These are phyloP conservation scores for Mrakia gelida DNA, from an alignment of 768 basidiomycete genomes.

Conservation along the genomic window DNA sequence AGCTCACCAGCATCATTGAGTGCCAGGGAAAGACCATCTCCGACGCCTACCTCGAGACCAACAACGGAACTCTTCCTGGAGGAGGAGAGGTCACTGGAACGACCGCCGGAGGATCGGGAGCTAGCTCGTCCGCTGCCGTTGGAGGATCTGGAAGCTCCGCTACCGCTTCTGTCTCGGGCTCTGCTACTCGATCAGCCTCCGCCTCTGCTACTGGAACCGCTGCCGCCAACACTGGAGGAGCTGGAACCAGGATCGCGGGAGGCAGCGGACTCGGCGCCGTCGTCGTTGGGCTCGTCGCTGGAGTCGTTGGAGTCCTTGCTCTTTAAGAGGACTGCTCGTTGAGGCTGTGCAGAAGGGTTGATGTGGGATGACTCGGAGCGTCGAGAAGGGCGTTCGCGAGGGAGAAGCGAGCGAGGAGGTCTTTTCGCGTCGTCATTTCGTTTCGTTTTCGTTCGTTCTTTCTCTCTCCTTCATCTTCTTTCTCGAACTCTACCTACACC, in stretches of 20 bases:
- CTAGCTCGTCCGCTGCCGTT: constrained; percentile 14
- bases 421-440: neutral
- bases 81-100: neutral
- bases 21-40: constrained; percentile 59
- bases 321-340: neutral
- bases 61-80: constrained; percentile 49
- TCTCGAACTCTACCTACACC: neutral
- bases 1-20: constrained; percentile 63
- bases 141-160: neutral
- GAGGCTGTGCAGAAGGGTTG: neutral
- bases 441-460: neutral
- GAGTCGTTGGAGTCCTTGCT: neutral
- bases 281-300: neutral
- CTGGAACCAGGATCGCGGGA: neutral
- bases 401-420: neutral
- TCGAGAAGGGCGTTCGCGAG: neutral
- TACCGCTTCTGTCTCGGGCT: neutral
- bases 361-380: neutral
- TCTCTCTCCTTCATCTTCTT: neutral
- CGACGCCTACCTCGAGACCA: constrained; percentile 76
- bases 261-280: neutral
- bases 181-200: neutral
- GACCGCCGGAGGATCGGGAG: constrained; percentile 13
- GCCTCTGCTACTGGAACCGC: neutral
- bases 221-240: neutral